A percentile compares a stretch with the other conserved stretches of the same genome.
These are phyloP conservation scores for Priceomyces fermenticarens DNA, from an alignment of 805 yeast species.

Conservation along the genomic window DNA sequence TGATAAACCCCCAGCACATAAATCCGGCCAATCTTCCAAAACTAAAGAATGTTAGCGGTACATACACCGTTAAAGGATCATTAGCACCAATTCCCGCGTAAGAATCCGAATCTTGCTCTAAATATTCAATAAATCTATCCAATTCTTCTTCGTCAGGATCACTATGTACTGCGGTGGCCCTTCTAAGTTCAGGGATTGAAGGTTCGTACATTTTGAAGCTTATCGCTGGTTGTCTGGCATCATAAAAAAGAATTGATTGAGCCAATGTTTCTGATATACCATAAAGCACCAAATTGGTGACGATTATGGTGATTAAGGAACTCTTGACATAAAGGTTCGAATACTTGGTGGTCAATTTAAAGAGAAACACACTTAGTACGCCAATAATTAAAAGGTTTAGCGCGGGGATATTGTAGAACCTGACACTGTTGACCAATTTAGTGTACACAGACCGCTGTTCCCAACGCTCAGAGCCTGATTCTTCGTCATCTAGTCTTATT, in stretches of 20 bases:
- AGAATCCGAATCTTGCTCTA: slow-evolving; percentile 25
- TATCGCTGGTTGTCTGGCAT: slow-evolving; percentile 18
- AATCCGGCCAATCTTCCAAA: slow-evolving; percentile 74
- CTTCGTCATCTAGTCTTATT: slow-evolving; percentile 16
- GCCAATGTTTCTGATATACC: slow-evolving; percentile 93
- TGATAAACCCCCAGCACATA: slow-evolving; percentile 80
- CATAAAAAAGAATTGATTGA: slow-evolving; percentile 53
- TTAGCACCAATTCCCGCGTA: slow-evolving; percentile 3
- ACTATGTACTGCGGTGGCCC: slow-evolving; percentile 11
- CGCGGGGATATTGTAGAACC: slow-evolving; percentile 51
- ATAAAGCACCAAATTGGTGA: slow-evolving; percentile 74
- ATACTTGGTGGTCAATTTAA: slow-evolving; percentile 55
- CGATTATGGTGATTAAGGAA: slow-evolving; percentile 73
- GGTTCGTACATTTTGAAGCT: slow-evolving; percentile 17
- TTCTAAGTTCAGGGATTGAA: slow-evolving; percentile 4
- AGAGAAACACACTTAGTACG: slow-evolving; percentile 47
- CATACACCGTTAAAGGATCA: slow-evolving; percentile 1
- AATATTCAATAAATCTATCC: slow-evolving; percentile 29
- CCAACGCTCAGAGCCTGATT: slow-evolving; percentile 1
- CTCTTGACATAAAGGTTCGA: slow-evolving; percentile 58
- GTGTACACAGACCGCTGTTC: slow-evolving; percentile 10
- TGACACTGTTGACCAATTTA: slow-evolving; percentile 26
- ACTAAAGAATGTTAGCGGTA: slow-evolving; percentile 43
- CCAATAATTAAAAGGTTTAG: slow-evolving; percentile 53
- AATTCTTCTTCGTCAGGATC: slow-evolving; percentile 16